phyloP scores from a whole-genome alignment of 1,284 basidiomycete species.

The Spongispora temasekensis region DNA sequence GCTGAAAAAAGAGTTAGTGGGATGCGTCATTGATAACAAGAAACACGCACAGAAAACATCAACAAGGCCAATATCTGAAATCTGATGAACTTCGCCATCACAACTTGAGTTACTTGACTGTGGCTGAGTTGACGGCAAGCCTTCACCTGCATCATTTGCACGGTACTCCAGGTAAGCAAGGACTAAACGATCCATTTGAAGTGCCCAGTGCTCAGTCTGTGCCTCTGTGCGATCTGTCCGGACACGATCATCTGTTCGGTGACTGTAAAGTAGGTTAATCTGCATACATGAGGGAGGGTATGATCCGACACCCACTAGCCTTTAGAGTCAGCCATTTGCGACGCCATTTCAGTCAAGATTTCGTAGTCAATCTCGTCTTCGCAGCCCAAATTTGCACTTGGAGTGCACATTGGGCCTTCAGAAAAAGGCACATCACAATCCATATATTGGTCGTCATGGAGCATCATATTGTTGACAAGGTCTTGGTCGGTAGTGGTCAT shows the following conservation, averaged over 20 bases:
- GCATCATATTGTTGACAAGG: background rate
- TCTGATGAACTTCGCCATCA: background rate
- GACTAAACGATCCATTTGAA: background rate
- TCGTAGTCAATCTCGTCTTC: background rate
- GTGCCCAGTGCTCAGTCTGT: background rate
- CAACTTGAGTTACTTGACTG: background rate
- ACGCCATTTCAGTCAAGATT: background rate
- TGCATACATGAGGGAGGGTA: background rate
- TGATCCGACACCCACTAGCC: background rate
- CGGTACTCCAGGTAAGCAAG: background rate
- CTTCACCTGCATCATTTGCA: background rate
- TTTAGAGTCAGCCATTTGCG: background rate
- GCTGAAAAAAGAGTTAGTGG: too few species aligned
- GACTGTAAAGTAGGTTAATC: background rate
- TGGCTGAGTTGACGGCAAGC: background rate
- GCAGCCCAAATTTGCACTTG: background rate
- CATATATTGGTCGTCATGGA: background rate
- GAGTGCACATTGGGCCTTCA: background rate
- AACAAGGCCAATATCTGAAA: constrained; percentile 3
- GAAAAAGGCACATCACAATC: background rate
- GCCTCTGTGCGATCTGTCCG: background rate
- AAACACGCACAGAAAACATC: background rate
- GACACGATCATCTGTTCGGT: background rate
- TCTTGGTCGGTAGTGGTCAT: background rate
- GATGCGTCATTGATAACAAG: background rate